phyloP scores from a whole-genome alignment of 768 basidiomycete genomes.

The Hericium rajendrae region DNA sequence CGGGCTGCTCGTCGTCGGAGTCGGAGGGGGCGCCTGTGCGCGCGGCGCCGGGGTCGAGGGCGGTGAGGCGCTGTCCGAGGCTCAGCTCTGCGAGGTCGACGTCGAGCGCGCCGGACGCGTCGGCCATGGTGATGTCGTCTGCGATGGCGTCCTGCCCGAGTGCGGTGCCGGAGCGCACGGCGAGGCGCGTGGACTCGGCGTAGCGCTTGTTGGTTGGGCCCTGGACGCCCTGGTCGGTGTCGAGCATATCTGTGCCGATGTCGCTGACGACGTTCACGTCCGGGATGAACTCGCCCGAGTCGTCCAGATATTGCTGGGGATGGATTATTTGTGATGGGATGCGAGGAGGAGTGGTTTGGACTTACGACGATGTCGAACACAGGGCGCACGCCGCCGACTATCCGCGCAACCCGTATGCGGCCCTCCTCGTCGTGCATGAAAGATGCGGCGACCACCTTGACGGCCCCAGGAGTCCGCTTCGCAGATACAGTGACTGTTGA shows the following conservation, averaged over 20 bases:
- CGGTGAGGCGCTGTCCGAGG: slow-evolving; percentile 82
- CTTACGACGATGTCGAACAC: slow-evolving; percentile 53
- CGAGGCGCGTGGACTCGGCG: slow-evolving; percentile 48
- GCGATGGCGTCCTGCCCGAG: slow-evolving; percentile 46
- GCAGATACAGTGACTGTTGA: slow-evolving; percentile 35
- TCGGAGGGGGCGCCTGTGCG: slow-evolving; percentile 25
- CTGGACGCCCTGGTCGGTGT: slow-evolving; percentile 21
- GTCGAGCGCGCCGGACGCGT: slow-evolving; percentile 64
- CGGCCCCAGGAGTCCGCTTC: slow-evolving; percentile 26
- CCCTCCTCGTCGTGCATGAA: slow-evolving; percentile 34
- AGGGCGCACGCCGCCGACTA: slow-evolving; percentile 47
- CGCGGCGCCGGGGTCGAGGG: slow-evolving; percentile 41
- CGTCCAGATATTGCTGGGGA: slow-evolving; percentile 44
- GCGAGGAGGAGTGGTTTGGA: slow-evolving; percentile 8
- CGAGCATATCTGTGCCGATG: slow-evolving; percentile 20
- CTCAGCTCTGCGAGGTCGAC: slow-evolving; percentile 85
- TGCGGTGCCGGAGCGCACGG: slow-evolving; percentile 57
- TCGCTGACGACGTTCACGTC: slow-evolving; percentile 36
- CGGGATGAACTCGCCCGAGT: slow-evolving; percentile 41
- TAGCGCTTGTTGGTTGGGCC: slow-evolving; percentile 54
- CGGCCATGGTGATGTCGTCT: slow-evolving; percentile 38
- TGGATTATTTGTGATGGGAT: neutral
- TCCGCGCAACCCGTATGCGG: slow-evolving; percentile 40
- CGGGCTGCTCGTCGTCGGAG: slow-evolving; percentile 4
- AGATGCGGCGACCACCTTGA: slow-evolving; percentile 35